Evolutionary conservation across 192 early-diverging fungal species (phyloP).

Genomic region (Gonapodya prolifera): DNA sequence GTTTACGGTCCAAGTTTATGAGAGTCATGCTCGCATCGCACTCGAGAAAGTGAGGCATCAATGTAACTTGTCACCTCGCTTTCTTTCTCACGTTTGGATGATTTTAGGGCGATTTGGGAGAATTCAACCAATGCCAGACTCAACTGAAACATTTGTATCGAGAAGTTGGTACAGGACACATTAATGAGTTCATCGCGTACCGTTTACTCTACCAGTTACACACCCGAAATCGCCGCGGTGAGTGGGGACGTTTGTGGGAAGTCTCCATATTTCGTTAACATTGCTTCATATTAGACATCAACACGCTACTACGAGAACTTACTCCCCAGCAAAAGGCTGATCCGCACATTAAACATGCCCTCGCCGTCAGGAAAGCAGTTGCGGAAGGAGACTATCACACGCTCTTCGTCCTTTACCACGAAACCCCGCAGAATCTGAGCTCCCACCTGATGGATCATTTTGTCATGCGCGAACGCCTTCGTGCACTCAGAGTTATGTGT

Average conservation of each 20-base stretch:
- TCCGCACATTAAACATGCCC: conserved; percentile 61
- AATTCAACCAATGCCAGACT: conserved; percentile 96
- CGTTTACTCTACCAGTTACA: conserved; percentile 82
- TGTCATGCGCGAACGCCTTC: conserved; percentile 69
- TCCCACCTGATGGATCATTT: conserved; percentile 89
- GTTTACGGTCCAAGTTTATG: conserved; percentile 90
- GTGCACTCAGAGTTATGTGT: conserved; percentile 59
- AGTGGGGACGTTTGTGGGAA: neutral
- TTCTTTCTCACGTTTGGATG: neutral
- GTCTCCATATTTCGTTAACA: neutral
- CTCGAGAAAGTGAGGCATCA: conserved; percentile 60
- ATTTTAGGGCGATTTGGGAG: conserved; percentile 75
- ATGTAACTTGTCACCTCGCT: neutral
- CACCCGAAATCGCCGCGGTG: conserved; percentile 73
- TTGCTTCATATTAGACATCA: conserved; percentile 48
- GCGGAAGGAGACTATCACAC: conserved; percentile 73
- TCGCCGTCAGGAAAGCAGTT: conserved; percentile 67
- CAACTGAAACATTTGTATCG: conserved; percentile 82
- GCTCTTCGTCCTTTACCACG: conserved; percentile 66
- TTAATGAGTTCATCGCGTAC: conserved; percentile 89
- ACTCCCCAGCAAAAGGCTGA: conserved; percentile 50
- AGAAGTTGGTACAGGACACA: conserved; percentile 46
- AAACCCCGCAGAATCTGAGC: conserved; percentile 67
- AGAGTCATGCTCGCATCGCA: conserved; percentile 89
- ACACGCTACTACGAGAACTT: conserved; percentile 58